Conservation (phyloP, 768 basidiomycete species). For the Collybia mongolica region DNA sequence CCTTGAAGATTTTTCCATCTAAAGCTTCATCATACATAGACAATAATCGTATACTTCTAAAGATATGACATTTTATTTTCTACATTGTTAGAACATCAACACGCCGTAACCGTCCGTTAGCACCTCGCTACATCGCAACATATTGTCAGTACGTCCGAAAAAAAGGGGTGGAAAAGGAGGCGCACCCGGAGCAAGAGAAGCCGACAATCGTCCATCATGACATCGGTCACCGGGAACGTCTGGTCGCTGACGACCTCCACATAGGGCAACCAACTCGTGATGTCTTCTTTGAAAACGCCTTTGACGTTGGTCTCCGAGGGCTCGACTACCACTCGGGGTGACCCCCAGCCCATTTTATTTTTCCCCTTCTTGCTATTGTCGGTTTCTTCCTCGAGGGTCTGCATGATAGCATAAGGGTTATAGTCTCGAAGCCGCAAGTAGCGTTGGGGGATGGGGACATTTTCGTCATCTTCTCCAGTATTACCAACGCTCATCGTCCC, state of each 20-base stretch:
- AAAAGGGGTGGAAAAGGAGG: slow-evolving; percentile 10
- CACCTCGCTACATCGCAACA: slow-evolving; percentile 29
- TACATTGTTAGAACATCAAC: slow-evolving; percentile 48
- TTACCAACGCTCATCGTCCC: not conserved
- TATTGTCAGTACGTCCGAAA: not conserved
- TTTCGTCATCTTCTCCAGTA: not conserved
- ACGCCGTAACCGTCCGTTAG: slow-evolving; percentile 32
- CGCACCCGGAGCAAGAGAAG: slow-evolving; percentile 47
- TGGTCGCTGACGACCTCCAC: slow-evolving; percentile 49
- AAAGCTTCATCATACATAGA: not conserved
- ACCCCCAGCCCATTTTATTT: slow-evolving; percentile 24
- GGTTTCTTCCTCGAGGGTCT: slow-evolving; percentile 11
- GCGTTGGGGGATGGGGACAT: slow-evolving; percentile 10
- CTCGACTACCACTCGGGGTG: slow-evolving; percentile 35
- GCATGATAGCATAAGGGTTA: slow-evolving; percentile 29
- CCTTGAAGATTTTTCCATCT: not conserved
- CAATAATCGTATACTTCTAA: not conserved
- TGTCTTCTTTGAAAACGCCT: slow-evolving; percentile 45
- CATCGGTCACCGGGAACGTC: slow-evolving; percentile 48
- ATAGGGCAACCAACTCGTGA: slow-evolving; percentile 49
- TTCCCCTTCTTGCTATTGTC: slow-evolving; percentile 23
- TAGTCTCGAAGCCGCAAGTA: slow-evolving; percentile 36
- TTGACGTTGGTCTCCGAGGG: slow-evolving; percentile 40
- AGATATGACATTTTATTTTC: slow-evolving; percentile 1
- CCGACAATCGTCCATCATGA: slow-evolving; percentile 56